Evolutionary conservation across 352 stramenopile genomes (phyloP), one percentile per base, ranked within the genome.

Genomic region (Peronosclerospora sorghi): DNA sequence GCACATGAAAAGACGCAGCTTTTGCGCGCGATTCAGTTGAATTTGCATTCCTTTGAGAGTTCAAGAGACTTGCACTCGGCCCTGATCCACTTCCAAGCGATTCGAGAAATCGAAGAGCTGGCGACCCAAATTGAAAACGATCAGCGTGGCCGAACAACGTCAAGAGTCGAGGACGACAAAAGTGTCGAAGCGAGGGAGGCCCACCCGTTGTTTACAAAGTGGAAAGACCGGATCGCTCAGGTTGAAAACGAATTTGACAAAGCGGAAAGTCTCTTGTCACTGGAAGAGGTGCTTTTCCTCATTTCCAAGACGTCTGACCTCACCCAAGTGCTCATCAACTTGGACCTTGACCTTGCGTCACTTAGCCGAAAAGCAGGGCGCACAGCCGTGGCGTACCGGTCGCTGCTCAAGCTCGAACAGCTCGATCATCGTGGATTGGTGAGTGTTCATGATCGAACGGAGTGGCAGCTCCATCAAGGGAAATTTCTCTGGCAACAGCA

Each of bases 401-500:
- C 78, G 8, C 56, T 87, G 41, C 52, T 64, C 13, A 73, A 81
- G 20, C 62, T 94, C 1, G 61, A 87, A 27, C 40, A 79, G 15
- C 62, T 91, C 8, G 9, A 81, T 14, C 41, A 61, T 5, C 29
- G 42, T 19, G 6, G 62, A 57, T 0, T 52, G 0, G 38, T 91
- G 9, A 32, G 39, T 15, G 38, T 72, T n/a, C 40, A 65, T 21
- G 62, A 85, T 8, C 47, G 51, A 34, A 65, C 80, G 19, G 39
- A 73, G 38, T 88, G 73, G 70, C 69, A 75, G 18, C 73, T 89
- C 51, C 65, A 91, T 41, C 83, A 82, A 19, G 73, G 78, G 1
- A 86, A 87, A 45, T 45, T 91, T 8, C 48, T 88, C 8, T 94
- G 78, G 75, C 75, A 54, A n/a, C 69, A 89, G 19, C 60, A 68